These are phyloP conservation scores for Sporothrix inflata DNA, from an alignment of 2,329 filamentous ascomycete genomes.

Conservation along the genomic window DNA sequence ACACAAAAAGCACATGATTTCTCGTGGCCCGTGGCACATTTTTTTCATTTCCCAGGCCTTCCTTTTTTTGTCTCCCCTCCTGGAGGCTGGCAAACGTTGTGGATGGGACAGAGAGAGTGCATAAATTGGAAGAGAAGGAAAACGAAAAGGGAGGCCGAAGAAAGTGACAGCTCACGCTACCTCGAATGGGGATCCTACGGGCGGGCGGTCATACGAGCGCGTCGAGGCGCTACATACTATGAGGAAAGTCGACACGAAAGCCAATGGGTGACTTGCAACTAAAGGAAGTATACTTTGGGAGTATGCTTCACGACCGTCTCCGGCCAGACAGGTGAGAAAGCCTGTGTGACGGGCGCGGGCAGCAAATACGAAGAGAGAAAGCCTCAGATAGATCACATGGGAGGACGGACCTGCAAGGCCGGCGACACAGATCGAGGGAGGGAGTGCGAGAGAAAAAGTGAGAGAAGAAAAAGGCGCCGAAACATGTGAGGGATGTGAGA, in stretches of 20 bases:
- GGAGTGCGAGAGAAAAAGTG: not conserved
- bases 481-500: not conserved
- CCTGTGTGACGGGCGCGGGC: not conserved
- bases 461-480: not conserved
- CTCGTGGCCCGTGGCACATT: constrained; percentile 8
- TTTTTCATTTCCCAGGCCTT: not conserved
- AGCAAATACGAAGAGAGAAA: not conserved
- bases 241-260: not conserved
- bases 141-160: not conserved
- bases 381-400: constrained; percentile 24
- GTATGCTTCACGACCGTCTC: not conserved
- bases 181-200: not conserved
- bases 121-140: not conserved
- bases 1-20: constrained; percentile 22
- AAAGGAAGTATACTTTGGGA: too few relatives aligned
- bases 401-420: constrained; percentile 24
- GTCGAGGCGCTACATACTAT: not conserved
- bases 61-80: not conserved
- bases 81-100: not conserved
- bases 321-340: not conserved
- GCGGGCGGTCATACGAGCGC: not conserved
- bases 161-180: constrained; percentile 18
- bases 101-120: not conserved
- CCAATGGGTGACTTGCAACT: not conserved
- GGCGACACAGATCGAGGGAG: not conserved